Base-by-base conservation (phyloP, 2,329 filamentous ascomycete genomes). In the Aspergillus transmontanensis region DNA sequence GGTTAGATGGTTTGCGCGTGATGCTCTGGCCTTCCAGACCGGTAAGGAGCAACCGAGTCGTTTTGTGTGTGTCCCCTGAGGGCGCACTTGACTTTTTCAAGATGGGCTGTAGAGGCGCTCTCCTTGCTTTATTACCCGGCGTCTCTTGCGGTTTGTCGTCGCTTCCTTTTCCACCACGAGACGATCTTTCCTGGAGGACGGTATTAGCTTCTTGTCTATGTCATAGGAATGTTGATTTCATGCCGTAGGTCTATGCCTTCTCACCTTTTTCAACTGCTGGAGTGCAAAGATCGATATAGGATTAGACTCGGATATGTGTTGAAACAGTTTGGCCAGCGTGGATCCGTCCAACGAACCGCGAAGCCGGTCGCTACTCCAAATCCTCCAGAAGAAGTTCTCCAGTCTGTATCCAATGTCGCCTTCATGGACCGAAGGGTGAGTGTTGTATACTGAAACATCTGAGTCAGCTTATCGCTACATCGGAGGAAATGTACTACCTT, bases 341-440 rank as follows among this genome's bases (percentile, higher is more conserved):
- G 74, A 72, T 23, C 79, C 76, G 54, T 73, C 76, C 10, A 84
- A 75, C 7, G 71, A 74, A 16, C 71, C 66, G 21, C 73, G 71
- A 16, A 83, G 74, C 9, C 68, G 69, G 7, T 75, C 69, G 59
- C 75, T 81, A 57, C 81, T 75, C 82, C 81, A 84, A 65, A 85
- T 80, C 59, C 83, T 75, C 83, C 83, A 85, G 69, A 85, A 85
- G 34, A 85, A 75, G 69, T 84, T 83, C 62, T 84, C 81, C n/a
- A 84, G 72, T 62, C 83, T 76, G 59, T 72, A 71, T 53, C 81
- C 81, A 6, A 73, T 72, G 46, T 76, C 72, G 62, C 80, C 76
- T 46, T 78, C 73, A 55, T 81, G 75, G 19, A 79, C 76, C 54
- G 78, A 73, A 56, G 79, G 79, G 59, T 81, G 83, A 58, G 78